These are phyloP conservation scores for Penicillium janthinellum DNA, from an alignment of 2,329 filamentous ascomycete genomes.

Conservation along the genomic window DNA sequence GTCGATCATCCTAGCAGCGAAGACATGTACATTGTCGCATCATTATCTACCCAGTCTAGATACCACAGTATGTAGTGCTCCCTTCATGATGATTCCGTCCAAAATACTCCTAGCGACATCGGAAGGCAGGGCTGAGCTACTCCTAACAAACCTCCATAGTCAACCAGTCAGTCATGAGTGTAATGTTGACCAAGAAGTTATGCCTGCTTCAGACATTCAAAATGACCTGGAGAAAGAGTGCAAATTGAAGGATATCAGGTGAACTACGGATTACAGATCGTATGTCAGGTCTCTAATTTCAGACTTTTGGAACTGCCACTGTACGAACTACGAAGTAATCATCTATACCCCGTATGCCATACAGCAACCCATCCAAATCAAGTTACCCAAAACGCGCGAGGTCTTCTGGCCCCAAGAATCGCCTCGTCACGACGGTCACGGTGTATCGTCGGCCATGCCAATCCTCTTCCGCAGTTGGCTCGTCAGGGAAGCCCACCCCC, in stretches of 20 bases:
- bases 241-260: no score
- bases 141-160: no score
- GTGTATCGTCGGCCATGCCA: conserved; percentile 2
- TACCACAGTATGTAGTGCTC: not conserved
- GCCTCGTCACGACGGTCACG: not conserved
- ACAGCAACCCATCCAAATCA: not conserved
- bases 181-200: no score
- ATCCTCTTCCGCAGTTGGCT: conserved; percentile 18
- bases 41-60: not conserved
- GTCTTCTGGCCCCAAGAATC: conserved; percentile 1
- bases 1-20: not conserved
- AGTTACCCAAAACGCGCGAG: not conserved
- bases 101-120: not conserved
- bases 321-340: not conserved
- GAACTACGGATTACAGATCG: no score
- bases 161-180: no score
- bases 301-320: no score
- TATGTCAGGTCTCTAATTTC: no score
- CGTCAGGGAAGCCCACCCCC: conserved; percentile 15
- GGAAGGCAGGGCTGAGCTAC: not conserved
- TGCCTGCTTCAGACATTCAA: no score
- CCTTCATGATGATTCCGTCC: not conserved
- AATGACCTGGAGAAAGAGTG: no score
- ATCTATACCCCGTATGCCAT: not conserved
- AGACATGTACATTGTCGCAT: not conserved